Evolutionary conservation across 2,329 filamentous ascomycete genomes (phyloP), one percentile per base, ranked within the genome.

Genomic region (Thermothelomyces thermophilus): DNA sequence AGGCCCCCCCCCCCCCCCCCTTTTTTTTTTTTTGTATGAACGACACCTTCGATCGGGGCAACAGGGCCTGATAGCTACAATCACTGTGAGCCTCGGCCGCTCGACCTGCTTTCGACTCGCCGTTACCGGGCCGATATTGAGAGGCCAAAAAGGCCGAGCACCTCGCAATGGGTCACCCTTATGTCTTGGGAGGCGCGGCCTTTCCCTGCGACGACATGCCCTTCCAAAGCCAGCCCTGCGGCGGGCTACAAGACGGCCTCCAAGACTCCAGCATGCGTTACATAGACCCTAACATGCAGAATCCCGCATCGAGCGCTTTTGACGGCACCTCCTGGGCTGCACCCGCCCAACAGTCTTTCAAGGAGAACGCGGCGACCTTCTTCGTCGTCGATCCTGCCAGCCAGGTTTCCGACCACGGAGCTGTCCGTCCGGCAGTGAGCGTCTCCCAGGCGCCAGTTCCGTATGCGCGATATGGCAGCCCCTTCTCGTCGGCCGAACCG

Each of bases 401-500:
- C 4, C 48, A 51, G n/a, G 28, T 51, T 20, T 22, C 50, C 52
- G 37, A 37, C 16, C 48, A 43, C 50, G 40, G 24, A 5, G 48
- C 33, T 11, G 28, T 41, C 26, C 53, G 41, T n/a, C 17, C 54
- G 13, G 26, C 47, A 20, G 33, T 45, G 13, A 53, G 44, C 36
- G 48, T 62, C 5, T 46, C 54, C 6, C 34, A 50, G 9, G 36
- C 56, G 13, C 56, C 58, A 11, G 43, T 56, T 2, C 56, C 57
- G 1, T 56, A 58, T 14, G 22, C 30, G 14, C 66, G 66, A 22
- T 63, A 64, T 36, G 60, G 56, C 26, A 70, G 70, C 7, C 68
- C 70, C 7, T 66, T 66, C 11, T 71, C 66, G 16, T 68, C 68
- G 11, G 63, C 67, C 24, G 63, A 60, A 34, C 62, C 63, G 14